These are phyloP conservation scores for Citrus sp. DNA, from an alignment of 345 rosid genomes.

Conservation along the genomic window DNA sequence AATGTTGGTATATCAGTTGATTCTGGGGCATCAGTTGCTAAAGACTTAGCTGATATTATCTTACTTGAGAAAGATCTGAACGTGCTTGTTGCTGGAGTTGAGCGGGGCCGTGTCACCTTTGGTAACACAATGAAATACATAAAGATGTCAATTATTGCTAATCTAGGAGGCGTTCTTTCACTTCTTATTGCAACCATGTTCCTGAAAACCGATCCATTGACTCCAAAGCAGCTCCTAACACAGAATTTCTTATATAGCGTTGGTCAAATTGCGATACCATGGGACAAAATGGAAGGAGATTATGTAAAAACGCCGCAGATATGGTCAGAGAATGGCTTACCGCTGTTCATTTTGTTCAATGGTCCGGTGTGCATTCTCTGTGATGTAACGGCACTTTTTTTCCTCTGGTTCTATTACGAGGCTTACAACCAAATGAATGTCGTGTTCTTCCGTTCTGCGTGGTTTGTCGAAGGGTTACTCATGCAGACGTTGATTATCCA, in stretches of 20 bases:
- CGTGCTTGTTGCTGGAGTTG: constrained; percentile 69
- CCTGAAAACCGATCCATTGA: constrained; percentile 54
- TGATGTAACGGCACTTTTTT: constrained; percentile 44
- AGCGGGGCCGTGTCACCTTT: constrained; percentile 54
- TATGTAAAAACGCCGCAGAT: constrained; percentile 48
- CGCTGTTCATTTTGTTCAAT: constrained; percentile 59
- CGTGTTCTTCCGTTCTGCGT: constrained; percentile 48
- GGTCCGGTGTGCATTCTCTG: constrained; percentile 55
- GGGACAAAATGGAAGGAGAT: constrained; percentile 73
- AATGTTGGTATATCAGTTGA: constrained; percentile 67
- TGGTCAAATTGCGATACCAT: constrained; percentile 64
- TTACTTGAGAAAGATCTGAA: constrained; percentile 71
- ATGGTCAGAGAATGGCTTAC: constrained; percentile 45
- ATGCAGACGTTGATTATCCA: constrained; percentile 67
- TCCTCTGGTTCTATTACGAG: constrained; percentile 39
- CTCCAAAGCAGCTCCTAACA: constrained; percentile 58
- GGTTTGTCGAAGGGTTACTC: constrained; percentile 63
- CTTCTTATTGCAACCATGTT: constrained; percentile 53
- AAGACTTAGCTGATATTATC: constrained; percentile 66
- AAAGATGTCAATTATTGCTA: constrained; percentile 68
- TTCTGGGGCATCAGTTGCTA: constrained; percentile 63
- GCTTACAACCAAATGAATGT: neutral
- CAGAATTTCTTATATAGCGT: constrained; percentile 59
- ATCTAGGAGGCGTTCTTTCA: constrained; percentile 49
- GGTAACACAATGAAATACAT: constrained; percentile 79